Base-by-base conservation (phyloP, 108 stramenopile genomes). In the Conticribra guillardii region DNA sequence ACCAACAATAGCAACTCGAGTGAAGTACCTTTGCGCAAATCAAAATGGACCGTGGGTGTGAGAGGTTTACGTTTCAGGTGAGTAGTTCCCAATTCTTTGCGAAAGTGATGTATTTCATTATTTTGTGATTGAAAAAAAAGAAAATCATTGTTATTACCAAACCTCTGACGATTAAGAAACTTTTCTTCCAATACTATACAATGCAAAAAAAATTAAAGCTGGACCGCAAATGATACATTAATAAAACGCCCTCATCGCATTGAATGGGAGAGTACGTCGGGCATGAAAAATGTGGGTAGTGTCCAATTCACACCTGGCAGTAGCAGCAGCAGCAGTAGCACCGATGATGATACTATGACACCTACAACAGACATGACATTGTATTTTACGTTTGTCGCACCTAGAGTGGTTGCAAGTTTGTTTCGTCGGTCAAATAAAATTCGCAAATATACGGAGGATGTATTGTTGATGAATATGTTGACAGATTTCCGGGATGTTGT, bases 221-320 rank as follows among this genome's bases (percentile, higher is more conserved):
- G 89, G 92, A 87, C 64, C 0, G 75, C 92, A 1, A 58, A 67
- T 4, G 68, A 79, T n/a, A 80, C 85, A 9, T 9, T 23, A 8
- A 68, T 85, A 26, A 62, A 76, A 50, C 79, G 89, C 1, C 89
- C 89, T 4, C 47, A 74, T 44, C 52, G 69, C 2, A 89, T 94
- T 50, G 80, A 87, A 74, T 94, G 92, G 92, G 70, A 83, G 27
- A 84, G 82, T 30, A 89, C 76, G 17, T 78, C 84, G 0, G 92
- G 92, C 8, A 17, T 94, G 65, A 84, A 79, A 54, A 94, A 94
- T 58, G 46, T 64, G 84, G 92, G 49, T 41, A 60, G 54, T 80
- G 90, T 54, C 28, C 58, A 45, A 86, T 94, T 78, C 26, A 46
- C 28, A n/a, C 48, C 64, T 7, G 17, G 7, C 18, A 58, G 1